Evolutionary conservation across 352 stramenopile genomes (phyloP).

Genomic region (Pilasporangium apinafurcum): DNA sequence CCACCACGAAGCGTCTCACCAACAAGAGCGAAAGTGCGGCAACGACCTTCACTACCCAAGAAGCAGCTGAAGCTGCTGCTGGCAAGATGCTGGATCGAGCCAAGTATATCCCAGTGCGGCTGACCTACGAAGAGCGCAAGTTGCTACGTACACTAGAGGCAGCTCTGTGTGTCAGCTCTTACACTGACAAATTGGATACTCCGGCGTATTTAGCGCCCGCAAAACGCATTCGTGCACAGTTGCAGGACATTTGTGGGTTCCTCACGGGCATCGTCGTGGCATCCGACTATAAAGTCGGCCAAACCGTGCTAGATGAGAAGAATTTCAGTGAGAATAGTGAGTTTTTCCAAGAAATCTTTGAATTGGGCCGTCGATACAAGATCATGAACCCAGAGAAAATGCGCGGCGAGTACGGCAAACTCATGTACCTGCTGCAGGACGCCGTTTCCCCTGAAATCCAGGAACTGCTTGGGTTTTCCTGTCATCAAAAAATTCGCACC

Average conservation of each 20-base stretch:
- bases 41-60: not conserved
- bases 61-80: slow-evolving; percentile 1
- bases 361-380: slow-evolving; percentile 94
- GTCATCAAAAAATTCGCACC: slow-evolving; percentile 78
- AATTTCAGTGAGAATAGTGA: slow-evolving; percentile 84
- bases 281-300: slow-evolving; percentile 85
- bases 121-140: slow-evolving; percentile 94
- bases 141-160: slow-evolving; percentile 92
- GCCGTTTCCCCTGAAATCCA: slow-evolving; percentile 78
- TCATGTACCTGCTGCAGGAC: slow-evolving; percentile 93
- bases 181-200: slow-evolving; percentile 91
- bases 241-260: slow-evolving; percentile 90
- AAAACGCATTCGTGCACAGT: slow-evolving; percentile 82
- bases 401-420: slow-evolving; percentile 94
- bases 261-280: slow-evolving; percentile 89
- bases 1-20: slow-evolving; percentile 3
- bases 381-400: slow-evolving; percentile 99
- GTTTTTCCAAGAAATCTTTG: slow-evolving; percentile 91
- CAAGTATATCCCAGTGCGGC: slow-evolving; percentile 95
- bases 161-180: slow-evolving; percentile 89
- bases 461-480: slow-evolving; percentile 83
- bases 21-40: slow-evolving; percentile 1
- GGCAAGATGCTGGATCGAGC: slow-evolving; percentile 83
- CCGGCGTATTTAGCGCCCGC: slow-evolving; percentile 48
- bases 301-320: slow-evolving; percentile 84